Base-by-base conservation (phyloP, 2,329 filamentous ascomycete species). In the Phaeosphaeriaceae sp. region DNA sequence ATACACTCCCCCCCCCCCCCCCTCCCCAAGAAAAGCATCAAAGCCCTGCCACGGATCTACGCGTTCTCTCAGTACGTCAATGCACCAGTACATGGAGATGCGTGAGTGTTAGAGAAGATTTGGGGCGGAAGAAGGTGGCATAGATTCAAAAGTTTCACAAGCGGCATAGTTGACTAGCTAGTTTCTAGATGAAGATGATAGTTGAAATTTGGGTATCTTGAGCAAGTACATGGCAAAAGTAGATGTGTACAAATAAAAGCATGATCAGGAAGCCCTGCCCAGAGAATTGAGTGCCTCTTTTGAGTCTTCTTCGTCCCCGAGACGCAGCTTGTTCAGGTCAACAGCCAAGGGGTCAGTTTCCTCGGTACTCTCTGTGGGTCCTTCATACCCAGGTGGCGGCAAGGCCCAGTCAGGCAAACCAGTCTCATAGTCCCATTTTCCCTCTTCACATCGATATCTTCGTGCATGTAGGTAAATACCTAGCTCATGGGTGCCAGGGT, bases 391-490 rank as follows among this genome's bases (percentile, higher is more conserved):
- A 12, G 80, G 76, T 0, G 92, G 92, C 6, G 93, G 92, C 46
- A 96, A 73, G 13, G 92, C 93, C 94, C 94, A 99, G 16, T 78
- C 78, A 1, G 94, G 94, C 68, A 97, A 79, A 18, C 86, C 83
- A 59, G 92, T 97, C 66, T 87, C 84, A 72, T 97, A 97, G 44
- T 86, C 86, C 94, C 94, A 99, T 44, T 81, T 81, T 3, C 92
- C 93, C 20, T 86, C 85, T 20, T 86, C 83, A 70, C 93, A 92
- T 60, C 93, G 87, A 71, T 99, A 99, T 37, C 90, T 86, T 52
- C 92, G 84, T 48, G 93, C 95, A 77, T 99, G 94, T 54, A 99
- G 80, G 82, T 93, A 99, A 33, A 99, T 88, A 0, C 90, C 90
- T 38, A 99, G 80, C 77, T 99, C 94, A 65, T 97, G 92, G 34